These are phyloP conservation scores for Phallus indusiatus DNA, from an alignment of 768 basidiomycete genomes.

Conservation along the genomic window DNA sequence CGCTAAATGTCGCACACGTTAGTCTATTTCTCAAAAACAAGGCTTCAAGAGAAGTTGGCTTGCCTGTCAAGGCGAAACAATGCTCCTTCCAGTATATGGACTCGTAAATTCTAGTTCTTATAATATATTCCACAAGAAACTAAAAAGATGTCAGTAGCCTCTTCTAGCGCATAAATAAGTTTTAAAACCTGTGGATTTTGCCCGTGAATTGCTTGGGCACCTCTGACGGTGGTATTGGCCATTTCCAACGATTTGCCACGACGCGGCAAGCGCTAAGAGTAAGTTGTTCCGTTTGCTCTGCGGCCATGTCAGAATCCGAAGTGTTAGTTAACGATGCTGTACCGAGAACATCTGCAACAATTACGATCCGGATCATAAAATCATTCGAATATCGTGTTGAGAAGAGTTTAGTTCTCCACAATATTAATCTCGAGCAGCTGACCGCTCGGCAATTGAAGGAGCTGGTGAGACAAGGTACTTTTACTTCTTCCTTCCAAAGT, in stretches of 20 bases:
- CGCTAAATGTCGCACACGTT: constrained; percentile 36
- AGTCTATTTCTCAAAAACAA: neutral
- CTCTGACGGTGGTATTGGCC: constrained; percentile 89
- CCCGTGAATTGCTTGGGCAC: constrained; percentile 87
- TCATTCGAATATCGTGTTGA: constrained; percentile 90
- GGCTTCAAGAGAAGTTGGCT: constrained; percentile 15
- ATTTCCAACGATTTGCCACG: constrained; percentile 29
- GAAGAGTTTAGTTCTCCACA: constrained; percentile 74
- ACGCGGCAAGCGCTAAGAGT: neutral
- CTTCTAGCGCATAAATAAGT: no score
- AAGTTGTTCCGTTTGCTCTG: neutral
- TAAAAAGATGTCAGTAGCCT: constrained; percentile 25
- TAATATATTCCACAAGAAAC: constrained; percentile 94
- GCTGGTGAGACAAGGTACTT: constrained; percentile 52
- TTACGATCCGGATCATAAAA: constrained; percentile 91
- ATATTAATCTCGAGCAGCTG: constrained; percentile 68
- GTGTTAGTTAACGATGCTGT: constrained; percentile 52
- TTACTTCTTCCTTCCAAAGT: constrained; percentile 1
- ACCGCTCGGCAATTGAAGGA: constrained; percentile 78
- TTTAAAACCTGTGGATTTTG: constrained; percentile 83
- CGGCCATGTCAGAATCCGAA: constrained; percentile 6
- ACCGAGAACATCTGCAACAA: constrained; percentile 66
- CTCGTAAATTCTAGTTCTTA: constrained; percentile 94
- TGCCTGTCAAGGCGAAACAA: constrained; percentile 93
- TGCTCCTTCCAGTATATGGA: constrained; percentile 96